Evolutionary conservation across 192 early-diverging fungal genomes (phyloP), one percentile per base, ranked within the genome.

Genomic region (Tieghemiomyces parasiticus): DNA sequence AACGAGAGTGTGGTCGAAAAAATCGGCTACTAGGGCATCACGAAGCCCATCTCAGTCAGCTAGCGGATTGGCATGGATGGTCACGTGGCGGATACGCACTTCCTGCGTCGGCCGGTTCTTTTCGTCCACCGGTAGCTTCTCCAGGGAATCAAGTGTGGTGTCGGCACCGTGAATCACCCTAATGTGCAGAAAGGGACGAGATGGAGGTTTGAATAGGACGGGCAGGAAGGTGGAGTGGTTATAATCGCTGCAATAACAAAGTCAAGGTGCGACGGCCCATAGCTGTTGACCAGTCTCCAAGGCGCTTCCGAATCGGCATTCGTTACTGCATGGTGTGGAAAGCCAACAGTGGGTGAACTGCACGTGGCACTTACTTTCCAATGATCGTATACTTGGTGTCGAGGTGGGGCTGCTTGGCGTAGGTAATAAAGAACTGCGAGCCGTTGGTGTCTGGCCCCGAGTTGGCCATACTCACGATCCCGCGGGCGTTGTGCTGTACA

Each of bases 11-110:
- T n/a, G n/a, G n/a, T n/a, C n/a, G n/a, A n/a, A n/a, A n/a, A n/a
- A n/a, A n/a, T n/a, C n/a, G n/a, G n/a, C n/a, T n/a, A n/a, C n/a
- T n/a, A n/a, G n/a, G n/a, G n/a, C n/a, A n/a, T n/a, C n/a, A n/a
- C n/a, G n/a, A n/a, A n/a, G n/a, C n/a, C n/a, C n/a, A n/a, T n/a
- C n/a, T 42, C 38, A 42, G 13, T 95, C 89, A 10, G 93, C 91
- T 22, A 95, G 70, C 13, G 95, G 95, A 68, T 98, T 98, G 4
- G 95, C 92, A 71, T 96, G 92, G 29, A 98, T 87, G 0, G 86
- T 93, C 12, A 92, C 79, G 0, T 71, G 72, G 59, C 67, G 66
- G 24, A 98, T 84, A 61, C 78, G 74, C 14, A 94, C 77, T 0
- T 87, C 84, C 53, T 91, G 81, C 10, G 83, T 62, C 3, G 95